Conservation (phyloP, 2,329 filamentous ascomycete species). For the Sporothrix schenckii region DNA sequence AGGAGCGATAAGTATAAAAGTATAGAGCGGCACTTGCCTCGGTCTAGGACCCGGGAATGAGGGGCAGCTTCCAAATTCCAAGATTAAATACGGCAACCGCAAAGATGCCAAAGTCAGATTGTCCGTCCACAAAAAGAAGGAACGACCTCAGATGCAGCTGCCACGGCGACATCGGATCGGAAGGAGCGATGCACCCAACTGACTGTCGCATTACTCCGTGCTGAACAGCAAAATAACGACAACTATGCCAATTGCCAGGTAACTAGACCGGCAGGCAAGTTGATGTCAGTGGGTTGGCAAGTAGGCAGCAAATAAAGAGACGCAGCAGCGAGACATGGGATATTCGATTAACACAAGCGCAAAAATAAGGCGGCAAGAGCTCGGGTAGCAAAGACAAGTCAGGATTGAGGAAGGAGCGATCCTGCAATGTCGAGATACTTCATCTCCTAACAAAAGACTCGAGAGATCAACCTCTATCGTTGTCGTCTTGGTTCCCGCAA, state of each 20-base stretch:
- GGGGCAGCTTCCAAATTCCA: background rate
- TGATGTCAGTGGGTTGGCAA: background rate
- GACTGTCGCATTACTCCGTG: background rate
- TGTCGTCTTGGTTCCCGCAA: background rate
- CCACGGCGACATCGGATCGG: background rate
- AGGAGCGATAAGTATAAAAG: background rate
- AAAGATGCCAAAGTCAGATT: background rate
- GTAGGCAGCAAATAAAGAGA: background rate
- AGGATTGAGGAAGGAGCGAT: background rate
- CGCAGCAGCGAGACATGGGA: no score
- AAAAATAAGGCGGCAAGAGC: background rate
- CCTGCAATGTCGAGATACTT: background rate
- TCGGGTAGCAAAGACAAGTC: background rate
- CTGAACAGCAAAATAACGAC: conserved; percentile 22
- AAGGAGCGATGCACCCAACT: background rate
- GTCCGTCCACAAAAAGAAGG: background rate
- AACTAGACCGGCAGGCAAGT: conserved; percentile 16
- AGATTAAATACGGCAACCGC: background rate
- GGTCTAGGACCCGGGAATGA: background rate
- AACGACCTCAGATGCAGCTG: background rate
- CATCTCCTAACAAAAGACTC: background rate
- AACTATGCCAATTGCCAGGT: conserved; percentile 34
- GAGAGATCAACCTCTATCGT: no score
- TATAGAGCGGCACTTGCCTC: conserved; percentile 6
- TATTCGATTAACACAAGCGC: background rate